Base-by-base conservation (phyloP, 148 eudicot species). In the Chenopodium suecicum region DNA sequence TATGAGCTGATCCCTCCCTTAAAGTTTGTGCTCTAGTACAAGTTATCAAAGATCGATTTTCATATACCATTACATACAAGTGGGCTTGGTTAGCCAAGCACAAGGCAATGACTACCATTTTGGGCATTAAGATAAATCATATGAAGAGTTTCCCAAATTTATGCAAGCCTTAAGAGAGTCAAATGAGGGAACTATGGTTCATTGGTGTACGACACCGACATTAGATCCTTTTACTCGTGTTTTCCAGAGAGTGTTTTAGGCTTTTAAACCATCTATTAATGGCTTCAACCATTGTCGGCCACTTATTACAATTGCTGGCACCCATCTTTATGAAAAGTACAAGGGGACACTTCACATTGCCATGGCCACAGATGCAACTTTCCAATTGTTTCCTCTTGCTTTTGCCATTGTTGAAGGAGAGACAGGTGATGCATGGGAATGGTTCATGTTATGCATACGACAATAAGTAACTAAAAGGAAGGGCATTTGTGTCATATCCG, bases 51-150 rank as follows among this genome's bases (percentile, higher is more conserved):
- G 27, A 75, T 12, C 3, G 9, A 0, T 75, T 16, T 54, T 13
- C 20, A 8, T 56, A 14, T 3, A n/a, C 37, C 10, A 25, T 77
- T 4, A 77, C 58, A 22, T 77, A 77, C 23, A 46, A 77, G 58
- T 65, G 60, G 27, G 80, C 80, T 44, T 78, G 80, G 79, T 12
- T 62, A 11, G 52, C 70, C 23, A 77, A 62, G 27, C 69, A 77
- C 23, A 34, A n/a, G 70, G 72, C 71, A 23, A 37, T 78, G 17
- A 13, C 37, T 2, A 10, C 2, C 13, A 29, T 65, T 9, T 64
- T 78, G 80, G 80, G 2, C 60, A 78, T 63, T 80, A 29, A 44
- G 77, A 74, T 10, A 27, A 52, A 4, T 54, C 63, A 13, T 74
- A 25, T 27, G 63, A 74, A 52, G 62, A 50, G 22, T 19, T 74